Percentiles rank a stretch among this genome's conserved stretches.
phyloP scores from a whole-genome alignment of 352 stramenopile species.

The Pythium guiyangense region DNA sequence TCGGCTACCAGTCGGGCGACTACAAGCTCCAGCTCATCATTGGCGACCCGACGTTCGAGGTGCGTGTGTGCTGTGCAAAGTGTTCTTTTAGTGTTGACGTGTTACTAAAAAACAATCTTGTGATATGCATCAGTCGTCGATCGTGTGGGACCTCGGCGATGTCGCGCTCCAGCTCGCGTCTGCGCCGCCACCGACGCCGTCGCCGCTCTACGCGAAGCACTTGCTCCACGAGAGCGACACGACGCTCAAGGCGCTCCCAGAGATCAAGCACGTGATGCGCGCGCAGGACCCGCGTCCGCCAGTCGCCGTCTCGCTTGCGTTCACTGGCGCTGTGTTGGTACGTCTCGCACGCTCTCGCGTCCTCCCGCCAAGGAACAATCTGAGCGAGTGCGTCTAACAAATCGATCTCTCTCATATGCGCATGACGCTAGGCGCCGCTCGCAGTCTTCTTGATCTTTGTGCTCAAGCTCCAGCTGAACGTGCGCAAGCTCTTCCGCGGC shows the following conservation, averaged over 20 bases:
- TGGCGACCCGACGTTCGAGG: slow-evolving; percentile 70
- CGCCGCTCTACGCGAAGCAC: slow-evolving; percentile 84
- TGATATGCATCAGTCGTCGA: slow-evolving; percentile 12
- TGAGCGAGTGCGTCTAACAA: neutral
- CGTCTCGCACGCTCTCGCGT: neutral
- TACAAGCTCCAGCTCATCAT: slow-evolving; percentile 73
- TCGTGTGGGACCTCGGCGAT: slow-evolving; percentile 66
- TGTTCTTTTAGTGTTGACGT: neutral
- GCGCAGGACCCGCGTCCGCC: slow-evolving; percentile 62
- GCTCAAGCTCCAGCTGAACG: slow-evolving; percentile 51
- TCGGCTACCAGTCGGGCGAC: slow-evolving; percentile 70
- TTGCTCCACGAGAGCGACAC: slow-evolving; percentile 87
- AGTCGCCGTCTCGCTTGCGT: slow-evolving; percentile 61
- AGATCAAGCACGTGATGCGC: slow-evolving; percentile 88
- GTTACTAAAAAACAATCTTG: slow-evolving; percentile 13
- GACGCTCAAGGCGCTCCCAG: slow-evolving; percentile 76
- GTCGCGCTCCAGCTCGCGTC: slow-evolving; percentile 68
- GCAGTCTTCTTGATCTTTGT: slow-evolving; percentile 61
- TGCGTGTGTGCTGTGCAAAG: neutral
- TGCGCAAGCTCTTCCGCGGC: slow-evolving; percentile 63
- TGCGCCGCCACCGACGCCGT: slow-evolving; percentile 48
- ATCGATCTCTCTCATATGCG: neutral
- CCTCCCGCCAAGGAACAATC: too few relatives aligned
- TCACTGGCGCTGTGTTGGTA: slow-evolving; percentile 58
- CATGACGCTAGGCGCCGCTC: slow-evolving; percentile 30